Percentiles rank a stretch among this genome's conserved stretches.
Conservation (phyloP, 2,329 filamentous ascomycete genomes). For the Apiospora pterosperma region DNA sequence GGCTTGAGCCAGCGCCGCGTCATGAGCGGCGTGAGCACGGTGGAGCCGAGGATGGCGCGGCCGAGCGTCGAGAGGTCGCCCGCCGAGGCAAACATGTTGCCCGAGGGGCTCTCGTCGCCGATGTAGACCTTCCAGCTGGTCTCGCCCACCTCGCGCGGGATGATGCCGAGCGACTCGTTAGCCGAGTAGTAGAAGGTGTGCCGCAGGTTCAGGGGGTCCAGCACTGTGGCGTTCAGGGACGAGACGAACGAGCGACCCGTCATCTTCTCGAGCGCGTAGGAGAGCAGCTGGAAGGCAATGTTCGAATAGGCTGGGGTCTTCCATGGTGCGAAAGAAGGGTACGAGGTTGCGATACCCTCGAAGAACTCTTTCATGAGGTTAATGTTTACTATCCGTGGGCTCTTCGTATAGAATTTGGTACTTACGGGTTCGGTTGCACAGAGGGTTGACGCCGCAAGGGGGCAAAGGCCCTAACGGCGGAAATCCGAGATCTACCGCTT, state of each 20-base stretch:
- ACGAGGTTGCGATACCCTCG: conserved; percentile 20
- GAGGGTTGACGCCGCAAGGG: conserved; percentile 26
- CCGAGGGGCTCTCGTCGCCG: conserved; percentile 28
- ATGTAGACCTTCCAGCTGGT: conserved; percentile 30
- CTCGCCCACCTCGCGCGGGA: conserved; percentile 26
- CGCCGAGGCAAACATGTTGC: conserved; percentile 29
- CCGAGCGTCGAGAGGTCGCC: conserved; percentile 28
- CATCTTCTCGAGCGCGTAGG: conserved; percentile 32
- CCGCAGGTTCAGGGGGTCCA: conserved; percentile 28
- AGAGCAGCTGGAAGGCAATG: conserved; percentile 33
- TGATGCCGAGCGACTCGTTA: conserved; percentile 28
- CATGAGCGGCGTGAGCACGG: conserved; percentile 24
- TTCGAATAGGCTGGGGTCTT: conserved; percentile 36
- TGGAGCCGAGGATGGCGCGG: conserved; percentile 27
- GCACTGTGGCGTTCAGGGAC: conserved; percentile 26
- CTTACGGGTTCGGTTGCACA: conserved; percentile 26
- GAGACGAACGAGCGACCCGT: conserved; percentile 28
- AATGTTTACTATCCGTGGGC: background rate
- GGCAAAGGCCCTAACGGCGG: conserved; percentile 23
- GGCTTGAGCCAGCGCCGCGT: conserved; percentile 32
- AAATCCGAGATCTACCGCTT: conserved; percentile 22
- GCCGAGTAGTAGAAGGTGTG: conserved; percentile 30
- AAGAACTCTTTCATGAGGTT: conserved; percentile 23
- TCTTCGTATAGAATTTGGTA: background rate
- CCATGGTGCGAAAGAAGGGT: conserved; percentile 29